Base-by-base conservation (phyloP, 148 eudicot species). In the Nyssa sinensis region DNA sequence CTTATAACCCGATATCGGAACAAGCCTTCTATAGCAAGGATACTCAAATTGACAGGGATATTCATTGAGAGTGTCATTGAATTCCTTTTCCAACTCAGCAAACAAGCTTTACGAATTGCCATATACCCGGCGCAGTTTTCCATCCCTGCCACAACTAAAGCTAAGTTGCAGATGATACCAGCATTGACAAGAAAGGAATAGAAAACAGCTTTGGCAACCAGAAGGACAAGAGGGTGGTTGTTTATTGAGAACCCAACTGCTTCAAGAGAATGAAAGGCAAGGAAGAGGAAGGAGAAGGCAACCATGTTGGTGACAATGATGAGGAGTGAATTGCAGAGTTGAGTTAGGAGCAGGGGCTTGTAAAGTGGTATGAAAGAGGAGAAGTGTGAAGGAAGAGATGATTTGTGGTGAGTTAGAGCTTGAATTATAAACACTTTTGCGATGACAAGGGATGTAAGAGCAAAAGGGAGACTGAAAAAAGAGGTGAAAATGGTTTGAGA, bases 11-110 rank as follows among this genome's bases (percentile, higher is more conserved):
- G 67, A 61, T 75, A 32, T 13, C 33, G 21, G 30, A 75, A 75
- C 29, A 75, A 61, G 9, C 66, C 67, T 25, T 75, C 78, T 27
- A 75, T 66, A 17, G 78, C 78, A 61, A 75, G 71, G 12, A 75
- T 75, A 44, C 78, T 17, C 58, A 75, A 33, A 69, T 75, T 59
- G 13, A 59, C 44, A 10, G 78, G 73, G 8, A 75, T 64, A 25
- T 68, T 75, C 35, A 47, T 3, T 1, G 67, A 68, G 14, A 75
- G 33, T 8, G 27, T 35, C 17, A 8, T 51, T 14, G 66, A 75
- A 23, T 62, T 68, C 33, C 66, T 30, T 29, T 12, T 57, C 78
- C 73, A 75, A 69, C 73, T 7, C 47, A 75, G 7, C 32, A 47
- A 69, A 75, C 24, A 75, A n/a, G 73, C 78, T 67, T 69, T 61